phyloP scores from a whole-genome alignment of 1,139 yeast genomes.

The Martiniozyma asiatica region DNA sequence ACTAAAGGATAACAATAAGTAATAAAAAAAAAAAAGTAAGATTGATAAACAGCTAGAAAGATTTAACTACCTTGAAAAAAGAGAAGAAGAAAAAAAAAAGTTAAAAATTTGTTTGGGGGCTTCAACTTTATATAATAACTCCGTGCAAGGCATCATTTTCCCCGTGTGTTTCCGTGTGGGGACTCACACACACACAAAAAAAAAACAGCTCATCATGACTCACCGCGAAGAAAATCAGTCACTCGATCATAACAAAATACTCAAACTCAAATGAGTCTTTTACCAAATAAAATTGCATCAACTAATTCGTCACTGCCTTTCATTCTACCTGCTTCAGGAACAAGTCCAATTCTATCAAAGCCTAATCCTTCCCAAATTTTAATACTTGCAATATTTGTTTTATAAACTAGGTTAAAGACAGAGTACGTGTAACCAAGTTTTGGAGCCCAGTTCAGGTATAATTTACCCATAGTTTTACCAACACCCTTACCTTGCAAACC shows the following conservation, averaged over 20 bases:
- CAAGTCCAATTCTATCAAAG: slow-evolving; percentile 57
- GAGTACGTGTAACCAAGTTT: slow-evolving; percentile 61
- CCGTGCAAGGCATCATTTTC: too few relatives aligned
- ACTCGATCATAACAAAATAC: neutral
- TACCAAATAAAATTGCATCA: slow-evolving; percentile 62
- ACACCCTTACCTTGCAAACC: slow-evolving; percentile 44
- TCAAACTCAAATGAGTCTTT: slow-evolving; percentile 38
- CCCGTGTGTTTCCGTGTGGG: too few relatives aligned
- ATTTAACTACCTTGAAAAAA: too few relatives aligned
- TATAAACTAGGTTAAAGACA: slow-evolving; percentile 75
- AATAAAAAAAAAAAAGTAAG: too few relatives aligned
- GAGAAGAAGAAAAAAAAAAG: too few relatives aligned
- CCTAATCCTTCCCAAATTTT: slow-evolving; percentile 69
- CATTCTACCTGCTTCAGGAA: slow-evolving; percentile 54
- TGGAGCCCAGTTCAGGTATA: slow-evolving; percentile 57
- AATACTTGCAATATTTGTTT: slow-evolving; percentile 53
- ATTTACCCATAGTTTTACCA: slow-evolving; percentile 50
- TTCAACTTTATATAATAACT: too few relatives aligned
- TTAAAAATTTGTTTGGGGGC: too few relatives aligned
- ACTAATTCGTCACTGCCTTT: slow-evolving; percentile 50
- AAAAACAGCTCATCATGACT: neutral
- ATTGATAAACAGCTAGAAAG: too few relatives aligned
- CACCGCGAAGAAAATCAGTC: neutral
- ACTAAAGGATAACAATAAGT: too few relatives aligned
- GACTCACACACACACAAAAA: too few relatives aligned